Conservation (phyloP, 2,329 filamentous ascomycete genomes). For the Fusarium sulawesiense region DNA sequence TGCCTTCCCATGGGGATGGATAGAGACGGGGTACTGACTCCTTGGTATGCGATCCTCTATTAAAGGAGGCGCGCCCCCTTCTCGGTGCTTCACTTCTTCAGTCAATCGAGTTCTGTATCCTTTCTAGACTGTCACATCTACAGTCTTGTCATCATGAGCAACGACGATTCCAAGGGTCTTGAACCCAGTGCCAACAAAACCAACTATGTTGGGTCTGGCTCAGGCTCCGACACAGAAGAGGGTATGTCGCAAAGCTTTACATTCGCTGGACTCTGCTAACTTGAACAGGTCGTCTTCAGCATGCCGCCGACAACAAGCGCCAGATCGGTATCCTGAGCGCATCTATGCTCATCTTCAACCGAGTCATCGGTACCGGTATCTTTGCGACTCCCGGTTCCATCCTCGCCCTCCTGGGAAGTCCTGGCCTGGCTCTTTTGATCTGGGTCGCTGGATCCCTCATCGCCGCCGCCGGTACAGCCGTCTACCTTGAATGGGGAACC, state of each 20-base stretch:
- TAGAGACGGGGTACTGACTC: background rate
- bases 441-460: constrained; percentile 73
- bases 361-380: constrained; percentile 75
- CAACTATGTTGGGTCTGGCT: constrained; percentile 35
- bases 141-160: constrained; percentile 36
- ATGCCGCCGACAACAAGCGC: constrained; percentile 61
- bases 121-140: background rate
- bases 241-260: constrained; percentile 16
- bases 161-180: constrained; percentile 32
- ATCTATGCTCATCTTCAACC: constrained; percentile 71
- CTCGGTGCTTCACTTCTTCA: background rate
- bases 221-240: constrained; percentile 41
- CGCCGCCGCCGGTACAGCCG: constrained; percentile 70
- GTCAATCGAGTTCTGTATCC: constrained; percentile 9
- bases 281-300: constrained; percentile 48
- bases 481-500: constrained; percentile 75
- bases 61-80: constrained; percentile 27
- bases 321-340: constrained; percentile 68
- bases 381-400: constrained; percentile 72
- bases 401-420: constrained; percentile 66
- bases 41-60: constrained; percentile 13
- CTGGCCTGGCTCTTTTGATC: constrained; percentile 71
- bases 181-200: constrained; percentile 29
- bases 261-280: background rate
- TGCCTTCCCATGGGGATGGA: constrained; percentile 24